phyloP scores from a whole-genome alignment of 148 eudicot genomes.

The Agrostemma githago region DNA sequence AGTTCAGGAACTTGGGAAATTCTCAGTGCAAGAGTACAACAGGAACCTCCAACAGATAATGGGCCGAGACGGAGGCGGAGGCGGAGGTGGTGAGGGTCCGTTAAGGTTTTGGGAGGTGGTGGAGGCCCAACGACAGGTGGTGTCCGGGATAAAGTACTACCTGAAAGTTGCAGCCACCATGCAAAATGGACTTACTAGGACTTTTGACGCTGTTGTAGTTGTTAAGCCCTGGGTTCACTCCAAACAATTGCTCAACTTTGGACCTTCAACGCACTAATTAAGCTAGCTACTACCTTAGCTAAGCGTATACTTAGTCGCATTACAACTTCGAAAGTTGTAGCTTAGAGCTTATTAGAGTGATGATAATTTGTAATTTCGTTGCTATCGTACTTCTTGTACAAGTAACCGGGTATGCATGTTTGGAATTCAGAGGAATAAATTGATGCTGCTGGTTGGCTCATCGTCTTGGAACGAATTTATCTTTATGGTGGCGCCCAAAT shows the following conservation, averaged over 20 bases:
- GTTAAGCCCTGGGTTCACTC: slow-evolving; percentile 58
- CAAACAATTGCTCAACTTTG: slow-evolving; percentile 45
- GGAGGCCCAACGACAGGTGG: slow-evolving; percentile 66
- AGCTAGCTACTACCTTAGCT: too few species aligned
- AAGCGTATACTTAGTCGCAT: too few species aligned
- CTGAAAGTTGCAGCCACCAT: slow-evolving; percentile 46
- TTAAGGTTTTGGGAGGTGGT: slow-evolving; percentile 46
- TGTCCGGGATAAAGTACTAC: slow-evolving; percentile 59
- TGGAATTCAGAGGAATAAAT: not conserved
- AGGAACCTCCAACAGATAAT: slow-evolving; percentile 10
- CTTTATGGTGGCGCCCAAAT: too few species aligned
- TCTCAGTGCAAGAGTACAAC: slow-evolving; percentile 56
- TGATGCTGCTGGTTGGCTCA: not conserved
- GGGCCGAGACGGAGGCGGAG: slow-evolving; percentile 1
- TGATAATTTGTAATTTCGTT: not conserved
- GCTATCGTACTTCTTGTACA: slow-evolving; percentile 13
- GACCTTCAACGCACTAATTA: slow-evolving; percentile 2
- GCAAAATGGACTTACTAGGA: slow-evolving; percentile 19
- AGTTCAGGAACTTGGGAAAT: slow-evolving; percentile 54
- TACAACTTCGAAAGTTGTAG: too few species aligned
- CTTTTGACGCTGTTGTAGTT: slow-evolving; percentile 52
- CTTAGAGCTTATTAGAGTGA: not conserved
- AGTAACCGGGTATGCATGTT: not conserved
- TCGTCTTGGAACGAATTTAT: too few species aligned
- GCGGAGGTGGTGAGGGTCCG: slow-evolving; percentile 12